Conservation (phyloP, 495 filamentous ascomycete species). For the Xylaria cubensis region DNA sequence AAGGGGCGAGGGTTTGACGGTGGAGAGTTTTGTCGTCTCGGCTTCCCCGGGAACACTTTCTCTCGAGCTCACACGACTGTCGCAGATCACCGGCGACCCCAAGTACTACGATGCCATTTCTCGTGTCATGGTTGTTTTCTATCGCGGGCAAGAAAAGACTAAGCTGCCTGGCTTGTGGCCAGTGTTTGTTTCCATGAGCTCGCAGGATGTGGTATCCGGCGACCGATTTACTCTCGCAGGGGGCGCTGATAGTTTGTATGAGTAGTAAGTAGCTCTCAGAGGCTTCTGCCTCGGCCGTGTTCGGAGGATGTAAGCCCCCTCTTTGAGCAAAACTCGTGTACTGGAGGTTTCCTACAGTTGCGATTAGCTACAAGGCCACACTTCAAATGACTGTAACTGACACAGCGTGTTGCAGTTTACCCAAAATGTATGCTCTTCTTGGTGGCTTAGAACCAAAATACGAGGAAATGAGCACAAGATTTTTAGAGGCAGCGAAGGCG, state of each 20-base stretch:
- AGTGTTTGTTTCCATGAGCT: conserved; percentile 67
- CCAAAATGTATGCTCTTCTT: conserved; percentile 72
- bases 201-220: conserved; percentile 44
- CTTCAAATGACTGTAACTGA: background rate
- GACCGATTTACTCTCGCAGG: conserved; percentile 72
- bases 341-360: no score
- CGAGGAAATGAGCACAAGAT: conserved; percentile 72
- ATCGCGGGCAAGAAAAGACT: conserved; percentile 70
- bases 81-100: conserved; percentile 81
- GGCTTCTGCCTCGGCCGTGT: background rate
- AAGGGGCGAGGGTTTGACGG: conserved; percentile 40
- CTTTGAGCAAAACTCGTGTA: background rate
- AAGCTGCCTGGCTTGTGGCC: conserved; percentile 87
- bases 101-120: conserved; percentile 93
- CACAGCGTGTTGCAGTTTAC: conserved; percentile 49
- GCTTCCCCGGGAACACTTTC: conserved; percentile 64
- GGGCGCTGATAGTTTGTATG: conserved; percentile 83
- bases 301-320: background rate
- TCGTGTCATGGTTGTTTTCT: conserved; percentile 79
- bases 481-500: conserved; percentile 69
- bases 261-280: conserved; percentile 59
- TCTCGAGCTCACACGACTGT: conserved; percentile 84
- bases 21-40: conserved; percentile 40
- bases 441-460: conserved; percentile 80
- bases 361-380: background rate